phyloP scores from a whole-genome alignment of 768 basidiomycete genomes.

The Podaxis sp. region DNA sequence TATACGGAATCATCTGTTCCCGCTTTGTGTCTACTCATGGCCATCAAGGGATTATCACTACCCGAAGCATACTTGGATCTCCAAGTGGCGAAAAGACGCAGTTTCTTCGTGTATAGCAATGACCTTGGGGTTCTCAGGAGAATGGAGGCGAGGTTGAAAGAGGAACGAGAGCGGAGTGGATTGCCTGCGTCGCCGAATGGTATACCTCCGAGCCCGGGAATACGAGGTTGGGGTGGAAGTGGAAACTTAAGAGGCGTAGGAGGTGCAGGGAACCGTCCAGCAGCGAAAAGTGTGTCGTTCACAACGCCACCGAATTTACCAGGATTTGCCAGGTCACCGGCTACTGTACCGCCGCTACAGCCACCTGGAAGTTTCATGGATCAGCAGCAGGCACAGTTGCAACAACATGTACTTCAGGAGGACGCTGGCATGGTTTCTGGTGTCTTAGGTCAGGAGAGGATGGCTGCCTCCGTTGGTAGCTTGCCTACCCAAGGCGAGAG shows the following conservation, averaged over 20 bases:
- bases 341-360: conserved; percentile 12
- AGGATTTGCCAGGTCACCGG: conserved; percentile 15
- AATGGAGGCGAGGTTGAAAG: conserved; percentile 55
- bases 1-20: conserved; percentile 93
- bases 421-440: not conserved
- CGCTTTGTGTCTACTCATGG: conserved; percentile 87
- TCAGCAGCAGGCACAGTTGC: not conserved
- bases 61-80: conserved; percentile 93
- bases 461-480: not conserved
- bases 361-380: conserved; percentile 2
- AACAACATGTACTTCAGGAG: not conserved
- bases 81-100: conserved; percentile 75
- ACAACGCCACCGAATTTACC: conserved; percentile 27
- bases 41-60: conserved; percentile 57
- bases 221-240: conserved; percentile 8
- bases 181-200: conserved; percentile 14
- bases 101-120: conserved; percentile 88
- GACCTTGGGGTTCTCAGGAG: conserved; percentile 74
- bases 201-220: conserved; percentile 1
- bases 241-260: conserved; percentile 22
- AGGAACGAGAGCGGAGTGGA: conserved; percentile 34
- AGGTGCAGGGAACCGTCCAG: conserved; percentile 28
- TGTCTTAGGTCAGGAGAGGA: not conserved
- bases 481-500: not conserved
- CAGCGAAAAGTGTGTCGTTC: conserved; percentile 52